Evolutionary conservation across 192 early-diverging fungal species (phyloP), one percentile per base, ranked within the genome.

Genomic region (Coemansia sp.): DNA sequence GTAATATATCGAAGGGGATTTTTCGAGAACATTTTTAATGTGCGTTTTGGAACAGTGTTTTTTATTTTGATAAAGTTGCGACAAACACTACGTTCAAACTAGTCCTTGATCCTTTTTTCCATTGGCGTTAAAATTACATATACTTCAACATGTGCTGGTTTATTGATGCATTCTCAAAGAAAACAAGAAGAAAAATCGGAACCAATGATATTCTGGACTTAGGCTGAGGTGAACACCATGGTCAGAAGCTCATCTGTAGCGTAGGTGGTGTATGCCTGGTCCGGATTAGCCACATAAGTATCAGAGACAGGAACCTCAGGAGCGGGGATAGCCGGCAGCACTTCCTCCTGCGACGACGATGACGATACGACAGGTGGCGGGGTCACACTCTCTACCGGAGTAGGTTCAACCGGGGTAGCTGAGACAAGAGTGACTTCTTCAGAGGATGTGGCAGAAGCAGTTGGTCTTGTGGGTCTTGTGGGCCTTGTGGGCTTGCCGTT

Each of bases 241-340:
- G 55, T 66, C 64, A n/a, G 30, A 5, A 66, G 64, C 38, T 66
- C 64, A 3, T 34, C 56, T 1, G 55, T 10, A 0, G n/a, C 64
- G 31, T 66, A 66, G 4, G 64, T 57, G 30, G 64, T 66, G 40
- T 56, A 66, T n/a, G 20, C 29, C 29, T 5, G 25, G 51, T 12
- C 51, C 29, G 51, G 3, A 12, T 54, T 45, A 16, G 14, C 14
- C 3, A 3, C 14, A 1, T 3, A 8, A 5, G 42, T 16, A 8
- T 45, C 12, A 16, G 42, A 45, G 3, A 3, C 42, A 45, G 42
- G 42, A 16, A 45, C 17, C 51, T 54, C 51, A 22, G 51, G 22
- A 12, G 49, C 49, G 52, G 62, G 48, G 45, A 29, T 45, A 28
- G 50, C 14, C 3, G 12, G 5, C 31, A 38, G 12, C 42, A 16